Percentiles rank a stretch among this genome's conserved stretches.
phyloP scores from a whole-genome alignment of 345 rosid species.

The Adansonia digitata region DNA sequence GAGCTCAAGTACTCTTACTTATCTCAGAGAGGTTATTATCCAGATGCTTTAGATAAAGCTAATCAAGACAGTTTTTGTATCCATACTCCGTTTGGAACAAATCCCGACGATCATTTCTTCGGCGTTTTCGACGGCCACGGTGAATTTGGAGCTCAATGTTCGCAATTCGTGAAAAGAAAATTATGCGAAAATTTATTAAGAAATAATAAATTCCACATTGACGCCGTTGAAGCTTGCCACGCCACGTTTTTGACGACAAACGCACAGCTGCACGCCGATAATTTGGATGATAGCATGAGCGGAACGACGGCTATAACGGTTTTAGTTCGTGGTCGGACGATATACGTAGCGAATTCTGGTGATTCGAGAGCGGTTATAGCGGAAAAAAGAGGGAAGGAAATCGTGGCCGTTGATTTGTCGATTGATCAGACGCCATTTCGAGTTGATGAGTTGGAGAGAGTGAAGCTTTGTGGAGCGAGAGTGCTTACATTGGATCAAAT shows the following conservation, averaged over 20 bases:
- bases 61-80: slow-evolving; percentile 97
- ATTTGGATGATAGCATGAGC: slow-evolving; percentile 87
- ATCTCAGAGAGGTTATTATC: slow-evolving; percentile 93
- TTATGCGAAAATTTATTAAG: slow-evolving; percentile 87
- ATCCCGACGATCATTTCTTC: slow-evolving; percentile 69
- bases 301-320: slow-evolving; percentile 93
- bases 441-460: slow-evolving; percentile 81
- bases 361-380: slow-evolving; percentile 93
- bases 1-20: slow-evolving; percentile 69
- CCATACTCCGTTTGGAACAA: slow-evolving; percentile 80
- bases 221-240: slow-evolving; percentile 78
- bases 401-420: slow-evolving; percentile 84
- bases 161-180: slow-evolving; percentile 75
- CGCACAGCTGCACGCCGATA: slow-evolving; percentile 71
- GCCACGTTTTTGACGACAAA: slow-evolving; percentile 60
- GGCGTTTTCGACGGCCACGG: slow-evolving; percentile 99
- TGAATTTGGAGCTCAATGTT: slow-evolving; percentile 86
- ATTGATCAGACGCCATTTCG: slow-evolving; percentile 93
- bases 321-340: slow-evolving; percentile 75
- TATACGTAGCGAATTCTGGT: slow-evolving; percentile 86
- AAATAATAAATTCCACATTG: slow-evolving; percentile 46
- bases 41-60: slow-evolving; percentile 91
- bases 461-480: slow-evolving; percentile 87
- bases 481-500: slow-evolving; percentile 96
- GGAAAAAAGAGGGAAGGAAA: slow-evolving; percentile 65